Conservation (phyloP, 257 asterid genomes). For the Paulownia fortunei region DNA sequence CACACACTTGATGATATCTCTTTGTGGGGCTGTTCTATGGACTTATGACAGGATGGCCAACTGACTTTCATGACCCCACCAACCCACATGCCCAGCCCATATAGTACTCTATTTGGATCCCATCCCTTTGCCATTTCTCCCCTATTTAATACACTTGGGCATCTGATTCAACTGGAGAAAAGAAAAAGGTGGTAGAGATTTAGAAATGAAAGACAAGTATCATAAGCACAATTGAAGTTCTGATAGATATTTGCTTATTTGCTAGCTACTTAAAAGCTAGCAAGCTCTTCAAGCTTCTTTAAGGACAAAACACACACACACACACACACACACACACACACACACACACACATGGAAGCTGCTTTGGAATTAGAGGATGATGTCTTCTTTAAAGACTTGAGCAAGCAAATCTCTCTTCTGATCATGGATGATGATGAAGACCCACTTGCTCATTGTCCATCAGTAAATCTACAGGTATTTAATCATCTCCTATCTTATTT, state of each 20-base stretch:
- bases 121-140: slow-evolving; percentile 39
- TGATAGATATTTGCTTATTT: background rate
- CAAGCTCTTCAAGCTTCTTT: background rate
- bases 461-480: slow-evolving; percentile 67
- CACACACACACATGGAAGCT: slow-evolving; percentile 48
- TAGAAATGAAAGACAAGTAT: background rate
- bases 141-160: slow-evolving; percentile 48
- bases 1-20: slow-evolving; percentile 32
- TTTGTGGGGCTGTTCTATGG: slow-evolving; percentile 46
- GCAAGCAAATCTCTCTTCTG: slow-evolving; percentile 79
- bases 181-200: background rate
- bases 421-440: slow-evolving; percentile 83
- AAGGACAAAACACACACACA: too few relatives aligned
- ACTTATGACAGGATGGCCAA: slow-evolving; percentile 57
- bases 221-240: background rate
- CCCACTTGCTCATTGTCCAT: slow-evolving; percentile 44
- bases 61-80: slow-evolving; percentile 59
- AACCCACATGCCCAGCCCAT: slow-evolving; percentile 61
- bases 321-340: background rate
- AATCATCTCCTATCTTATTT: too few relatives aligned
- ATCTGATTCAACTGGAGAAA: slow-evolving; percentile 37
- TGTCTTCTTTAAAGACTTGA: slow-evolving; percentile 80
- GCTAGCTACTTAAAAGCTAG: background rate
- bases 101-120: slow-evolving; percentile 42
- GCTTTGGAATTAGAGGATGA: slow-evolving; percentile 78